Evolutionary conservation across 345 rosid genomes (phyloP).

Genomic region (Citrus cavaleriei): DNA sequence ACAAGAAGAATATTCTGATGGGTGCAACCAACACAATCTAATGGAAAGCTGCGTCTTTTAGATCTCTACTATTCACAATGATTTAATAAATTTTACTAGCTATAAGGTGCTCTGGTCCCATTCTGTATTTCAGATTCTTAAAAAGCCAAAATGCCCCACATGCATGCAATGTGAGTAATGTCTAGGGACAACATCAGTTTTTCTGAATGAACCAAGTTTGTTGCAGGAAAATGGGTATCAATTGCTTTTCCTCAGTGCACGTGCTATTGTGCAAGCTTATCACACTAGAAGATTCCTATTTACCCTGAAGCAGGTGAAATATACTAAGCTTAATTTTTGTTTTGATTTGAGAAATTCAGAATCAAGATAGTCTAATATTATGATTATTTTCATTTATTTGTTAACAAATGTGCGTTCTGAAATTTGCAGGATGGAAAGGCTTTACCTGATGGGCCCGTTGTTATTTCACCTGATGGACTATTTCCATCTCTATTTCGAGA

Average conservation of each 20-base stretch:
- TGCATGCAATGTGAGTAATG: not conserved
- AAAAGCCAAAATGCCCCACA: not conserved
- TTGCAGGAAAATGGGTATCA: constrained; percentile 95
- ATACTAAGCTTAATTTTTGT: not conserved
- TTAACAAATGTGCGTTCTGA: not conserved
- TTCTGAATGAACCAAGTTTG: not conserved
- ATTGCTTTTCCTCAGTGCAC: constrained; percentile 90
- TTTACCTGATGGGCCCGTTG: constrained; percentile 96
- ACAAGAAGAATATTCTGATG: not conserved
- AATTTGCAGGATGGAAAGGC: constrained; percentile 75
- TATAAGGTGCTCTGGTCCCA: not conserved
- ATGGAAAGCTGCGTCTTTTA: not conserved
- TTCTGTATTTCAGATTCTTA: not conserved
- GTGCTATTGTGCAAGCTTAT: constrained; percentile 93
- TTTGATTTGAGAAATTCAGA: not conserved
- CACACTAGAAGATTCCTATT: constrained; percentile 75
- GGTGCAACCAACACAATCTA: not conserved
- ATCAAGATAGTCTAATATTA: not conserved
- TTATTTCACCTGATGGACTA: constrained; percentile 97
- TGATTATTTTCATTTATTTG: not conserved
- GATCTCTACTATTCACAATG: not conserved
- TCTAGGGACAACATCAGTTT: not conserved
- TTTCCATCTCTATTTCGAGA: constrained; percentile 91
- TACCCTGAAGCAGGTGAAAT: constrained; percentile 84
- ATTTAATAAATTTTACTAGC: not conserved